Conservation (phyloP, 495 filamentous ascomycete species). For the Aspergillus campestris region DNA sequence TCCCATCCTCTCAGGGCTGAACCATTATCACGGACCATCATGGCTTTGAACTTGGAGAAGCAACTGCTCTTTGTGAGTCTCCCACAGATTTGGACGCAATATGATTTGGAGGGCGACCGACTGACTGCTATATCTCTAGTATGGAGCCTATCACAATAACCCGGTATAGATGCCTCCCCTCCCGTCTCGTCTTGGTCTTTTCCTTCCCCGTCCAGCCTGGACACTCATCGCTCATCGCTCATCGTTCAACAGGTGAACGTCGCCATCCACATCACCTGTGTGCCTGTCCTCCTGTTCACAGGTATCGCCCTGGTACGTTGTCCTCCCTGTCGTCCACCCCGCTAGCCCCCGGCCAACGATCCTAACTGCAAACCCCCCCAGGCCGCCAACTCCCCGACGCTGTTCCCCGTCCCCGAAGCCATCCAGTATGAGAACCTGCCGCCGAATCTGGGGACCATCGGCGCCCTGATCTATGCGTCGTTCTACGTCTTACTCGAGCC, state of each 20-base stretch:
- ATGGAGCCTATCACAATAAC: conserved; percentile 91
- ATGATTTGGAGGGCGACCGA: background rate
- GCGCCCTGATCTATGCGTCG: conserved; percentile 58
- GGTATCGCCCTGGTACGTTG: conserved; percentile 65
- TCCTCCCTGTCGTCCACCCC: background rate
- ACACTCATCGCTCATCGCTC: background rate
- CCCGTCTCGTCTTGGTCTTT: background rate
- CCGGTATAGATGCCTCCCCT: conserved; percentile 38
- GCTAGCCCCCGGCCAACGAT: conserved; percentile 3
- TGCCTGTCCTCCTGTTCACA: conserved; percentile 76
- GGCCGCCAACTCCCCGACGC: conserved; percentile 66
- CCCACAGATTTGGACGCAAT: background rate
- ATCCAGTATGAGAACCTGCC: conserved; percentile 68
- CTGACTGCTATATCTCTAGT: conserved; percentile 46
- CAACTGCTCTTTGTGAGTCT: conserved; percentile 68
- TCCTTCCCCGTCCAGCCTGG: background rate
- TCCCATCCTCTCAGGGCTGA: background rate
- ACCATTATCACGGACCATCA: conserved; percentile 19
- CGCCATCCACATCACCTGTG: conserved; percentile 81
- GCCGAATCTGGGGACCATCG: conserved; percentile 71
- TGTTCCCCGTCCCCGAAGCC: conserved; percentile 62
- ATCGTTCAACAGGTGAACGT: conserved; percentile 57
- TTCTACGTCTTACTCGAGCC: conserved; percentile 92
- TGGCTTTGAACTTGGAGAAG: conserved; percentile 72
- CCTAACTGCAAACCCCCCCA: conserved; percentile 24